A percentile compares a stretch with the other conserved stretches of the same genome.
These are phyloP conservation scores for Phytophthora sp. DNA, from an alignment of 352 stramenopile species.

Conservation along the genomic window DNA sequence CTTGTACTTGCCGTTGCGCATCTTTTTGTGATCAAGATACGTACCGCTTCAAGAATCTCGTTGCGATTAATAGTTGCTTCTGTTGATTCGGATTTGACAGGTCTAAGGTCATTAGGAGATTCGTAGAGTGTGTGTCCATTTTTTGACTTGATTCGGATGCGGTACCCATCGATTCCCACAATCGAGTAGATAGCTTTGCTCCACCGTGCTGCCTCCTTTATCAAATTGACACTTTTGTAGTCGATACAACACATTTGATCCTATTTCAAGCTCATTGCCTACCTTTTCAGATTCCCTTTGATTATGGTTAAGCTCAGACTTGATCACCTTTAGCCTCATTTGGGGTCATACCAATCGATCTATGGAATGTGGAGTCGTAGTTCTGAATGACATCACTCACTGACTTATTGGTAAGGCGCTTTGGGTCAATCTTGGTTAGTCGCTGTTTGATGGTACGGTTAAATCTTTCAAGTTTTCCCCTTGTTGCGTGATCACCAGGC, in stretches of 20 bases:
- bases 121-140: slow-evolving; percentile 38
- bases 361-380: too few species aligned
- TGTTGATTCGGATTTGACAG: slow-evolving; percentile 21
- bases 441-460: neutral
- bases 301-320: slow-evolving; percentile 24
- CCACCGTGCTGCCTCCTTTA: slow-evolving; percentile 32
- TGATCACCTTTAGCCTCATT: slow-evolving; percentile 32
- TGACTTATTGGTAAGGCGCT: too few species aligned
- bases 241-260: slow-evolving; percentile 12
- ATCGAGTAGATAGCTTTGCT: slow-evolving; percentile 21
- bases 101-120: slow-evolving; percentile 23
- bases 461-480: neutral
- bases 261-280: slow-evolving; percentile 17
- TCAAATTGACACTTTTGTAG: slow-evolving; percentile 29
- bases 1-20: neutral
- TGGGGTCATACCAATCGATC: slow-evolving; percentile 26
- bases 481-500: neutral
- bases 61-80: slow-evolving; percentile 15
- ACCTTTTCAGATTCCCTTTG: slow-evolving; percentile 14
- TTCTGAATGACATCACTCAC: too few species aligned
- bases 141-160: slow-evolving; percentile 28
- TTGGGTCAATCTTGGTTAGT: too few species aligned
- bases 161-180: slow-evolving; percentile 32
- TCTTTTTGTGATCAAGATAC: slow-evolving; percentile 20
- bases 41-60: slow-evolving; percentile 23